Base-by-base conservation (phyloP, 768 basidiomycete species). In the Boletus rubescentipes region DNA sequence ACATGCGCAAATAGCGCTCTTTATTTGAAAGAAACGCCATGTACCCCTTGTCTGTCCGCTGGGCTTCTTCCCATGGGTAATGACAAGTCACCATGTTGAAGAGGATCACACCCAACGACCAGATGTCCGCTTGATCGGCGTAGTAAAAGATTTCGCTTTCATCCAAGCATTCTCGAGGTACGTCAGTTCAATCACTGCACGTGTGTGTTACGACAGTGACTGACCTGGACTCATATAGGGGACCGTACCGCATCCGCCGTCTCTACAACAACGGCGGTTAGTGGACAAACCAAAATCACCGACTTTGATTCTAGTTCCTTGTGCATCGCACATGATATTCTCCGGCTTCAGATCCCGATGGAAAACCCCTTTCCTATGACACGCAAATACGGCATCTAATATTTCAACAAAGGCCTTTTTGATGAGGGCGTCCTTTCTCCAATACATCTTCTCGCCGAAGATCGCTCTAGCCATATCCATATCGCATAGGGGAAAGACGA, bases 291-390 rank as follows among this genome's bases (percentile, higher is more conserved):
- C 91, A 76, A 93, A 93, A 71, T 93, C 91, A 18, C 86, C 82
- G 38, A 93, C 75, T 51, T 77, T 76, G 38, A 92, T 76, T 49
- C 74, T 64, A 30, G 66, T 69, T 15, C 86, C 85, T 47, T 72
- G 81, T 62, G 67, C 67, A 55, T 72, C 78, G 67, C 83, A 85
- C 46, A 93, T 75, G 38, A 92, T 77, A 68, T 87, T 92, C 65
- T 93, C 93, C 2, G 91, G 91, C 67, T 94, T 93, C 64, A 94
- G 79, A 63, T 93, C 91, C 21, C 91, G 86, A 70, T 94, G 93
- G 67, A 78, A 92, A 54, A 95, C 80, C 12, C 83, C 81, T 29
- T 77, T 74, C 32, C 74, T 69, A 64, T 94, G 91, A 64, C 88
- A 91, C 61, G 86, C 79, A 46, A 84, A 76, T 46, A 94, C 82